phyloP scores from a whole-genome alignment of 805 yeast genomes.

The Kuraishia hungarica region DNA sequence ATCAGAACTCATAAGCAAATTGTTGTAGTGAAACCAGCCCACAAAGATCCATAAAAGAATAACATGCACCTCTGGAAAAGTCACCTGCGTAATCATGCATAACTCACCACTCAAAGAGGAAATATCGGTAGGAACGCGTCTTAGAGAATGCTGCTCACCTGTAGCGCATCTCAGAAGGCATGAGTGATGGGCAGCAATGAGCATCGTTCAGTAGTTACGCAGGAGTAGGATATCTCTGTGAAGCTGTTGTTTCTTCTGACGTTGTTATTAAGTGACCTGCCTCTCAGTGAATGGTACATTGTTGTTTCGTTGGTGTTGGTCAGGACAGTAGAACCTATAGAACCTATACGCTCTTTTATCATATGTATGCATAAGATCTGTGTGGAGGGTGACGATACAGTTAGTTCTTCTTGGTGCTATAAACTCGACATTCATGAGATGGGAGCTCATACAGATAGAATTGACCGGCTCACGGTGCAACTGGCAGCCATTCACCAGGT shows the following conservation, averaged over 20 bases:
- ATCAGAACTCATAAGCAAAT: too few relatives aligned
- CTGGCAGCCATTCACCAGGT: background rate
- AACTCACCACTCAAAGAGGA: background rate
- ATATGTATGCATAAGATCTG: background rate
- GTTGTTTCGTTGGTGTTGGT: too few relatives aligned
- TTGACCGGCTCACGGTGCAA: background rate
- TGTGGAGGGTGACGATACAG: too few relatives aligned
- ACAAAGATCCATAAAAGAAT: too few relatives aligned
- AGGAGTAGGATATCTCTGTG: too few relatives aligned
- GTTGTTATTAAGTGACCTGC: too few relatives aligned
- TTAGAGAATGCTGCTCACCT: background rate
- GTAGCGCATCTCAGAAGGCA: background rate
- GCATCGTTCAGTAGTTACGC: background rate
- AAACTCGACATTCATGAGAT: background rate
- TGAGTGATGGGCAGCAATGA: background rate
- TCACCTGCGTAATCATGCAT: background rate
- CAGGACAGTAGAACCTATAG: too few relatives aligned
- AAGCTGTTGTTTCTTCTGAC: background rate
- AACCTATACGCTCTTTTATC: too few relatives aligned
- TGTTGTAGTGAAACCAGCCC: too few relatives aligned
- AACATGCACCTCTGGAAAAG: background rate
- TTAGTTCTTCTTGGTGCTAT: too few relatives aligned
- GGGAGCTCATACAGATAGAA: background rate
- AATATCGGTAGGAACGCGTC: background rate
- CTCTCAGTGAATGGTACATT: too few relatives aligned